phyloP scores from a whole-genome alignment of 1,284 basidiomycete genomes.

The Leccinum angustisporum region DNA sequence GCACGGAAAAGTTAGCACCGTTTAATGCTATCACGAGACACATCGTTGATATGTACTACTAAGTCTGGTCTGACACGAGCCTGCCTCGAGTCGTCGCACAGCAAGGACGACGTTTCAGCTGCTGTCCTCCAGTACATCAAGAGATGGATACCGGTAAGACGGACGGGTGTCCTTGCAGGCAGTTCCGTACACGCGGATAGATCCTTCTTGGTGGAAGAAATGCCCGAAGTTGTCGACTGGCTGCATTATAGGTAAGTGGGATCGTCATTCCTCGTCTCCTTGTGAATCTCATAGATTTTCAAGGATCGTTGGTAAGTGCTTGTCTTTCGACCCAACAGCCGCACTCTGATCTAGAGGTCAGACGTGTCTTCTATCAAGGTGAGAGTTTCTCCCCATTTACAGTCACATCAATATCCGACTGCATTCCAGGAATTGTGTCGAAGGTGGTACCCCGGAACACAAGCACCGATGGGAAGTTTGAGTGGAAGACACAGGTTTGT shows the following conservation, averaged over 20 bases:
- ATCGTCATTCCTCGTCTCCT: background rate
- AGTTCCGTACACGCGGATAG: constrained; percentile 81
- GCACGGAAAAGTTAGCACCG: constrained; percentile 54
- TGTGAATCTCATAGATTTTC: constrained; percentile 2
- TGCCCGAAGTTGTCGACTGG: constrained; percentile 74
- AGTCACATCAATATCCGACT: background rate
- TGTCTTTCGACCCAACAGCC: background rate
- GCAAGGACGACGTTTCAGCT: constrained; percentile 53
- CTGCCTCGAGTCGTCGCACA: constrained; percentile 62
- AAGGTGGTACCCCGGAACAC: constrained; percentile 62
- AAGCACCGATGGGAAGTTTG: constrained; percentile 13
- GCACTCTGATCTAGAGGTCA: constrained; percentile 21
- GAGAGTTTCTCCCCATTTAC: background rate
- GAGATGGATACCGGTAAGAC: constrained; percentile 65
- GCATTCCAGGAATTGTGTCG: constrained; percentile 61
- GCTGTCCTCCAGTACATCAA: constrained; percentile 68
- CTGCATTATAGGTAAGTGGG: constrained; percentile 70
- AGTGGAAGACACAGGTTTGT: constrained; percentile 35
- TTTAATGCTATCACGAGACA: background rate
- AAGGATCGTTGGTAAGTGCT: constrained; percentile 60
- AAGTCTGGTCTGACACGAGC: constrained; percentile 70
- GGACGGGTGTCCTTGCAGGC: constrained; percentile 71
- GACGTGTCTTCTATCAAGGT: constrained; percentile 84
- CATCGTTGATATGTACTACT: constrained; percentile 28
- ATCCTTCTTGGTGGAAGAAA: constrained; percentile 68